A percentile compares a stretch with the other conserved stretches of the same genome.
Conservation (phyloP, 192 early-diverging fungal genomes). For the Linnemannia zychae region DNA sequence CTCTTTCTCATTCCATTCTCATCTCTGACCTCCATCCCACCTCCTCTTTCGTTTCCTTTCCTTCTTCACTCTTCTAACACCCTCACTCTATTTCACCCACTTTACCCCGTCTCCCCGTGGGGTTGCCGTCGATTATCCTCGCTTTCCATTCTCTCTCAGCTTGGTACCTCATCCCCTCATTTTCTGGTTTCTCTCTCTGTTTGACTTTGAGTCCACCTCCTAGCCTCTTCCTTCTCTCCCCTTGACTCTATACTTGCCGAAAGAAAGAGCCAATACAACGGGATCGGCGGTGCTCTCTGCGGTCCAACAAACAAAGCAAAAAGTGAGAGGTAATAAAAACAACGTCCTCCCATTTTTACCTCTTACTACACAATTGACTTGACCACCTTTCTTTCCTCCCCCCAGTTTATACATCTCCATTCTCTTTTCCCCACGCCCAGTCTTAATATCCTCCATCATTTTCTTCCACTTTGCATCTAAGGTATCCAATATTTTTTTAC, state of each 20-base stretch:
- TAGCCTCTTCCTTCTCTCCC: background rate
- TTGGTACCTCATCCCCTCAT: too few relatives aligned
- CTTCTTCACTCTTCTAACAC: too few relatives aligned
- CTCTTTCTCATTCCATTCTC: too few relatives aligned
- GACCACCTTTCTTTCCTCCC: too few relatives aligned
- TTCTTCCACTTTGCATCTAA: background rate
- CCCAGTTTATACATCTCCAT: too few relatives aligned
- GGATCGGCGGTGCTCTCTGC: background rate
- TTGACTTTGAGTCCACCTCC: background rate
- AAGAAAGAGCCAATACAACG: background rate
- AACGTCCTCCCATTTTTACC: background rate
- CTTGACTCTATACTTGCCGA: background rate
- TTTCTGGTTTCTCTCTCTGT: background rate
- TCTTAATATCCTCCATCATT: background rate
- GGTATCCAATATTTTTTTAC: background rate
- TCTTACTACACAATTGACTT: too few relatives aligned
- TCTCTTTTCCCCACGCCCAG: background rate
- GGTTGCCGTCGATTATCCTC: background rate
- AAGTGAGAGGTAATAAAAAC: background rate
- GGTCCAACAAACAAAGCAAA: background rate
- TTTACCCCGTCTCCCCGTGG: background rate
- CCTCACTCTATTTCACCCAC: background rate
- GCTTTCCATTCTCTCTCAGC: background rate
- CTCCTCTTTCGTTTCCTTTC: too few relatives aligned
- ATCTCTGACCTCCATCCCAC: too few relatives aligned